These are phyloP conservation scores for Nothophytophthora sp. DNA, from an alignment of 352 stramenopile genomes.

Conservation along the genomic window DNA sequence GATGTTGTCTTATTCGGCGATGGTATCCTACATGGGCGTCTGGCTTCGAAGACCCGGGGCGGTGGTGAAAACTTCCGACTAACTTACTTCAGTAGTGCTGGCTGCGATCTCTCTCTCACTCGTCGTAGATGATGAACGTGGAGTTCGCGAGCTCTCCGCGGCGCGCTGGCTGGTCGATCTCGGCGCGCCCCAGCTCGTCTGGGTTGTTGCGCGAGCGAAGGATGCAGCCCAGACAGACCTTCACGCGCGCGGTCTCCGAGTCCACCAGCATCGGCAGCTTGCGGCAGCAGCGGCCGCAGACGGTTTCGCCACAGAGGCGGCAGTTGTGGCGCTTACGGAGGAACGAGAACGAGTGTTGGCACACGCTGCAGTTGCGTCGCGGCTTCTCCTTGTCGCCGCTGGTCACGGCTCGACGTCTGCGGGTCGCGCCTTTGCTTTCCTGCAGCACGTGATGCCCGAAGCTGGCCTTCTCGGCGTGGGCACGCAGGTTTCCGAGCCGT, in stretches of 20 bases:
- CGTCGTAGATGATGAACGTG: conserved; percentile 74
- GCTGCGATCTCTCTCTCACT: conserved; percentile 17
- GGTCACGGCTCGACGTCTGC: conserved; percentile 30
- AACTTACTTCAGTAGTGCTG: conserved; percentile 3
- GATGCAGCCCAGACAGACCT: conserved; percentile 80
- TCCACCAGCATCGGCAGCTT: conserved; percentile 76
- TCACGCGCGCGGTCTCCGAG: conserved; percentile 58
- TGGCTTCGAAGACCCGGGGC: conserved; percentile 9
- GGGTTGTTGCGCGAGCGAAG: conserved; percentile 63
- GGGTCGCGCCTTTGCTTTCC: conserved; percentile 34
- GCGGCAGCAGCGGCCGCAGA: conserved; percentile 68
- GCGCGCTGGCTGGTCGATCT: conserved; percentile 24
- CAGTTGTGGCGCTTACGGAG: conserved; percentile 79
- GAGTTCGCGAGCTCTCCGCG: conserved; percentile 51
- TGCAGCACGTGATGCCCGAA: conserved; percentile 59
- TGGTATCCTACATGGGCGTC: conserved; percentile 13
- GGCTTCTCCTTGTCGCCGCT: conserved; percentile 45
- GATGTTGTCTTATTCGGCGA: background rate
- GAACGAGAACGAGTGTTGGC: conserved; percentile 69
- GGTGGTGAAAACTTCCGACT: conserved; percentile 7
- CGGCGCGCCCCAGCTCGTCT: conserved; percentile 45
- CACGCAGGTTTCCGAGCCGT: conserved; percentile 59
- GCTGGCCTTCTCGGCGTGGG: conserved; percentile 68
- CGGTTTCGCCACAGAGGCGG: conserved; percentile 68
- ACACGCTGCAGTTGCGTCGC: conserved; percentile 62